A percentile compares a stretch with the other conserved stretches of the same genome.
Conservation (phyloP, 805 yeast genomes). For the Yamadazyma ubonensis region DNA sequence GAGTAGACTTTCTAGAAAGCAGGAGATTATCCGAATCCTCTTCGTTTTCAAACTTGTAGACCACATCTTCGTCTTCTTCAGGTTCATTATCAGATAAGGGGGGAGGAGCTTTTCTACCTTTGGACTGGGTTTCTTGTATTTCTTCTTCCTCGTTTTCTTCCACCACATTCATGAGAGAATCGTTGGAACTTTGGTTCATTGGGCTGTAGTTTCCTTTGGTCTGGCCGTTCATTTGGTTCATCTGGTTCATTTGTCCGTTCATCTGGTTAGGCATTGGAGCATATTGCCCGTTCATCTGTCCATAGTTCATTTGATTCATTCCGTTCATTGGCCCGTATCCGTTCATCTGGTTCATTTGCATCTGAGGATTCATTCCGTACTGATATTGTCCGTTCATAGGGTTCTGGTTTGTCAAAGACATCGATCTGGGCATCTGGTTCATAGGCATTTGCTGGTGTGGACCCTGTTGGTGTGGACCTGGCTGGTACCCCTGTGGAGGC, state of each 20-base stretch:
- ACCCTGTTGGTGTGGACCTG: too few species aligned
- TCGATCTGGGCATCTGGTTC: constrained; percentile 3
- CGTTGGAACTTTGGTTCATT: constrained; percentile 22
- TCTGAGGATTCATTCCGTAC: constrained; percentile 3
- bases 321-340: constrained; percentile 4
- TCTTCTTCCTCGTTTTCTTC: constrained; percentile 36
- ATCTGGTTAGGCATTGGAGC: constrained; percentile 1
- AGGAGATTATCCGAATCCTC: constrained; percentile 24
- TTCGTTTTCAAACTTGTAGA: constrained; percentile 31
- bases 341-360: constrained; percentile 10
- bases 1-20: constrained; percentile 38
- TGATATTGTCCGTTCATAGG: too few species aligned
- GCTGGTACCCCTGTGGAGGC: too few species aligned
- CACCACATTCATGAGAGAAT: constrained; percentile 33
- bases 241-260: constrained; percentile 1
- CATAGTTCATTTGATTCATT: neutral
- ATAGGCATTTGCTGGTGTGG: constrained; percentile 3
- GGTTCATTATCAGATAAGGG: constrained; percentile 9
- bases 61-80: constrained; percentile 27
- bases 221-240: constrained; percentile 1
- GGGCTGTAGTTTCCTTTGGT: constrained; percentile 3
- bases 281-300: constrained; percentile 2
- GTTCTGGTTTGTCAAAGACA: constrained; percentile 6
- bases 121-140: neutral
- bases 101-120: constrained; percentile 5